phyloP scores from a whole-genome alignment of 805 yeast species.

The Saturnispora gosingensis region DNA sequence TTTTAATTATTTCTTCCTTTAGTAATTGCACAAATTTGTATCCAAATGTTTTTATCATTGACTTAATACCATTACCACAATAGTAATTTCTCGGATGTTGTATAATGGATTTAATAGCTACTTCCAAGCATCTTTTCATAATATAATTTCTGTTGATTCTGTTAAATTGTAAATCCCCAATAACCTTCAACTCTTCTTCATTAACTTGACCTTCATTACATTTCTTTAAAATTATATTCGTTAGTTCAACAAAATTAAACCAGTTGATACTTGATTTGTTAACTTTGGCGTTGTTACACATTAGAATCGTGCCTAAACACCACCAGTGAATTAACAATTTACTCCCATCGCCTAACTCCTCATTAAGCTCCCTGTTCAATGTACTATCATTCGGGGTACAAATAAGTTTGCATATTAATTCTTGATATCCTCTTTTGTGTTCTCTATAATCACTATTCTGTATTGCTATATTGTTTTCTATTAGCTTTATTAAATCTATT shows the following conservation, averaged over 20 bases:
- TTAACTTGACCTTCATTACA: neutral
- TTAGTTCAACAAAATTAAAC: constrained; percentile 17
- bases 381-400: neutral
- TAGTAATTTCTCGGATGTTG: constrained; percentile 41
- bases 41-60: constrained; percentile 7
- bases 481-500: neutral
- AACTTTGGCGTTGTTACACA: constrained; percentile 20
- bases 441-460: neutral
- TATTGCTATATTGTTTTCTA: neutral
- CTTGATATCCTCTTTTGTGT: neutral
- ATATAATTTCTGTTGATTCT: neutral
- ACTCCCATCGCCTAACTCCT: neutral
- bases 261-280: constrained; percentile 30
- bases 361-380: neutral
- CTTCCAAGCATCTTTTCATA: neutral
- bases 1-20: neutral
- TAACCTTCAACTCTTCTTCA: neutral
- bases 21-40: neutral
- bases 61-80: constrained; percentile 33
- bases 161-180: neutral
- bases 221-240: neutral
- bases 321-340: constrained; percentile 2
- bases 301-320: constrained; percentile 11
- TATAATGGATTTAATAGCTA: constrained; percentile 23
- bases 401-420: neutral